Evolutionary conservation across 2,329 filamentous ascomycete species (phyloP).

Genomic region (Volutella citrinella): DNA sequence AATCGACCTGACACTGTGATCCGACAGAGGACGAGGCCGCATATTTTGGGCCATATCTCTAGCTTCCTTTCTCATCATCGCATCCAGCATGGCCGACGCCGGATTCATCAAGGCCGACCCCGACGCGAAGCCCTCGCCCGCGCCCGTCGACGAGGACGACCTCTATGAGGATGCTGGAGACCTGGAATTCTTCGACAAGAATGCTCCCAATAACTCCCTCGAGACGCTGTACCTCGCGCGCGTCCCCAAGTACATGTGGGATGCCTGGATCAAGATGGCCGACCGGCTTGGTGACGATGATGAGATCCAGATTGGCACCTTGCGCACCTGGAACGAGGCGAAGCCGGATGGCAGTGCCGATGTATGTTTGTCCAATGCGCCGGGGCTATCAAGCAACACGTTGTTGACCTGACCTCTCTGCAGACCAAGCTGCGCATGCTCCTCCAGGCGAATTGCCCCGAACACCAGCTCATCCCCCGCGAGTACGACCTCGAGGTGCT

Average conservation of each 20-base stretch:
- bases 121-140: conserved; percentile 40
- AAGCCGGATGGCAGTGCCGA: conserved; percentile 52
- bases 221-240: conserved; percentile 68
- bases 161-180: conserved; percentile 61
- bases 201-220: conserved; percentile 34
- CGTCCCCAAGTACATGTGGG: conserved; percentile 76
- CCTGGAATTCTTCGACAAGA: conserved; percentile 52
- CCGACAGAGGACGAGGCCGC: too few relatives aligned
- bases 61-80: too few relatives aligned
- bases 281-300: conserved; percentile 71
- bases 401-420: conserved; percentile 9
- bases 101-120: conserved; percentile 48
- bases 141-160: conserved; percentile 60
- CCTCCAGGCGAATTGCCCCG: conserved; percentile 59
- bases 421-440: conserved; percentile 56
- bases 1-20: too few relatives aligned
- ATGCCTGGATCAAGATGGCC: conserved; percentile 61
- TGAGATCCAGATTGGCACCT: conserved; percentile 76
- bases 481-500: conserved; percentile 80
- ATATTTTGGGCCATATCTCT: too few relatives aligned
- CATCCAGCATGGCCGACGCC: conserved; percentile 36
- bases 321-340: conserved; percentile 56
- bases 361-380: conserved; percentile 16
- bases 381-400: not conserved
- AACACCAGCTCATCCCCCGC: conserved; percentile 75